Evolutionary conservation across 2,329 filamentous ascomycete genomes (phyloP).

Genomic region (Biscogniauxia mediterranea): DNA sequence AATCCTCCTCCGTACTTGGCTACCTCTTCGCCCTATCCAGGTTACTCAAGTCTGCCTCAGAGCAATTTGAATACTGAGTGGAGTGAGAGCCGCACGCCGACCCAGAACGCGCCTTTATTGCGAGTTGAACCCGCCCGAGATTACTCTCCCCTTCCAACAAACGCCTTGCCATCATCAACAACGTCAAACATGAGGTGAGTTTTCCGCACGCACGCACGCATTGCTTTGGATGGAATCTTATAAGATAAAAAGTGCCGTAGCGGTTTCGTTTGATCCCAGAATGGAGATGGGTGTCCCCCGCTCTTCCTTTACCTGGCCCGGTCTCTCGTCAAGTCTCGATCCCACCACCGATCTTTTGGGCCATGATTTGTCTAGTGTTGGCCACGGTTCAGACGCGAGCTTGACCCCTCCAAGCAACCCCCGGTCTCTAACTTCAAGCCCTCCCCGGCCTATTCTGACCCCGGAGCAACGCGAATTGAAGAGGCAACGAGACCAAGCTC

Average conservation of each 20-base stretch:
- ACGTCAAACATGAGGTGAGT: conserved; percentile 39
- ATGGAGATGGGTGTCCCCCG: conserved; percentile 50
- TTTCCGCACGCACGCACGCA: background rate
- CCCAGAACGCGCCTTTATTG: conserved; percentile 25
- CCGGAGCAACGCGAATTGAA: conserved; percentile 62
- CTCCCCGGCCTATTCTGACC: conserved; percentile 52
- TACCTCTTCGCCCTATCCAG: conserved; percentile 29
- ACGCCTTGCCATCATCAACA: conserved; percentile 17
- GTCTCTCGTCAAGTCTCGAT: conserved; percentile 33
- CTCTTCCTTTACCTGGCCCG: conserved; percentile 49
- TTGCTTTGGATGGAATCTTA: conserved; percentile 6
- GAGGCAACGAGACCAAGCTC: conserved; percentile 57
- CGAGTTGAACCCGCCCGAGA: conserved; percentile 35
- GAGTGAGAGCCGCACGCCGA: conserved; percentile 21
- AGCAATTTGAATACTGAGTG: conserved; percentile 32
- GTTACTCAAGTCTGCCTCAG: conserved; percentile 21
- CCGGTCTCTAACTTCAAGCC: conserved; percentile 57
- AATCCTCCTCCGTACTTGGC: conserved; percentile 25
- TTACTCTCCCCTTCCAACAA: conserved; percentile 22
- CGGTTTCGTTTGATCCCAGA: conserved; percentile 48
- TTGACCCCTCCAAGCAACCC: conserved; percentile 49
- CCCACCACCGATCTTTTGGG: conserved; percentile 38
- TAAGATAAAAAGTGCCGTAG: conserved; percentile 41
- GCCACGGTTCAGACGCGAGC: conserved; percentile 47
- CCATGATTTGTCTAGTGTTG: conserved; percentile 47